phyloP scores from a whole-genome alignment of 768 basidiomycete species.

The Dioszegia aurantiaca region DNA sequence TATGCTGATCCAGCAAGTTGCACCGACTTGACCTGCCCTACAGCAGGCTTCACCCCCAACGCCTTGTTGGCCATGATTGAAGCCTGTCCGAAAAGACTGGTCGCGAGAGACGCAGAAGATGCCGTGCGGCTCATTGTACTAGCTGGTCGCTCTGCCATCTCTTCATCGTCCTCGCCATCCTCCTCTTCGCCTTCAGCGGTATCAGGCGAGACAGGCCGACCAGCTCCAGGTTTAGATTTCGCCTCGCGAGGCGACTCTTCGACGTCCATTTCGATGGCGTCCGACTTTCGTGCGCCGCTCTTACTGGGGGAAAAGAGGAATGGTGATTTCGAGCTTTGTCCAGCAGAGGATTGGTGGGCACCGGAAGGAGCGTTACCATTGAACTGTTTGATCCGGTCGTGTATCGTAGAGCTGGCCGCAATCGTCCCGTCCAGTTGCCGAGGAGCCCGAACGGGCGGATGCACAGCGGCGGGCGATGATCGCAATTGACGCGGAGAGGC shows the following conservation, averaged over 20 bases:
- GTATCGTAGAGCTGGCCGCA: background rate
- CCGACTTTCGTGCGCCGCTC: background rate
- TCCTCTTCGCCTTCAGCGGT: constrained; percentile 3
- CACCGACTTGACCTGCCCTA: constrained; percentile 65
- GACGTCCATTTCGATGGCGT: background rate
- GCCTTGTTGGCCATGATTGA: constrained; percentile 18
- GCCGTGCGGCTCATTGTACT: constrained; percentile 12
- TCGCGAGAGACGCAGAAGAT: constrained; percentile 22
- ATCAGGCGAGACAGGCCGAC: background rate
- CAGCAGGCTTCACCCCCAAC: constrained; percentile 38
- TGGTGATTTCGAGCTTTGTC: background rate
- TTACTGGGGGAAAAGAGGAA: constrained; percentile 6
- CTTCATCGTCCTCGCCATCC: background rate
- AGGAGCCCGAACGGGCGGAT: background rate
- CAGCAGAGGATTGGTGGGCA: background rate
- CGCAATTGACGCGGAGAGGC: constrained; percentile 2
- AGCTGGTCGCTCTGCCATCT: background rate
- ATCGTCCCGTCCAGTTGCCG: background rate
- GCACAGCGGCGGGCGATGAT: background rate
- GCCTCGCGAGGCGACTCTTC: background rate
- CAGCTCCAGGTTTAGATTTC: background rate
- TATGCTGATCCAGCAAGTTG: constrained; percentile 78
- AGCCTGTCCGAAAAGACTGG: constrained; percentile 16
- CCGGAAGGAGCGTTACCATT: background rate
- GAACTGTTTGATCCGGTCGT: constrained; percentile 10